phyloP scores from a whole-genome alignment of 1,139 yeast species.

The Scheffersomyces illinoinensis region DNA sequence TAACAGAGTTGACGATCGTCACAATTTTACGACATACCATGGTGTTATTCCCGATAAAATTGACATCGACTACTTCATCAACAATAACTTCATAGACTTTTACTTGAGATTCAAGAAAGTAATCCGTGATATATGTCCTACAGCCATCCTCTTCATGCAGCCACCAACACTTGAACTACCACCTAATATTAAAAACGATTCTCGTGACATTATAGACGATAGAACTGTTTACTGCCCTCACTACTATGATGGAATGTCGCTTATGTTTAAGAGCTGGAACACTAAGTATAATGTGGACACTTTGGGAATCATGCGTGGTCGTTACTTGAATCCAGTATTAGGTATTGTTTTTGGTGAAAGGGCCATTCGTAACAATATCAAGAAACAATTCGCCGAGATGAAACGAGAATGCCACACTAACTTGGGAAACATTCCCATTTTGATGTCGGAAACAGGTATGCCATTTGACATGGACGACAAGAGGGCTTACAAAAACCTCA shows the following conservation, averaged over 20 bases:
- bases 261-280: constrained; percentile 88
- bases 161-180: constrained; percentile 84
- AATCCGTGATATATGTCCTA: constrained; percentile 47
- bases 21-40: constrained; percentile 18
- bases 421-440: constrained; percentile 67
- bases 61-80: constrained; percentile 61
- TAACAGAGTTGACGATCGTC: constrained; percentile 23
- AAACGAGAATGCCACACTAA: constrained; percentile 58
- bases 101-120: constrained; percentile 50
- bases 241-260: constrained; percentile 89
- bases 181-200: constrained; percentile 60
- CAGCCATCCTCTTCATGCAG: constrained; percentile 66
- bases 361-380: constrained; percentile 71
- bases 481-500: constrained; percentile 62
- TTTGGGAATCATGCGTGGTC: constrained; percentile 81
- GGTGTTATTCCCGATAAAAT: constrained; percentile 31
- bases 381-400: constrained; percentile 65
- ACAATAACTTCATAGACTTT: constrained; percentile 60
- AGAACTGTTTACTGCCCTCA: constrained; percentile 81
- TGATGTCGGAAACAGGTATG: constrained; percentile 95
- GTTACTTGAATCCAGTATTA: constrained; percentile 71
- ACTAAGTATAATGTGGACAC: constrained; percentile 80
- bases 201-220: constrained; percentile 52
- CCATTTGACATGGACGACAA: constrained; percentile 92
- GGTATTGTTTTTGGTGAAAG: constrained; percentile 80